Conservation (phyloP, 805 yeast species). For the Candida berthetii region DNA sequence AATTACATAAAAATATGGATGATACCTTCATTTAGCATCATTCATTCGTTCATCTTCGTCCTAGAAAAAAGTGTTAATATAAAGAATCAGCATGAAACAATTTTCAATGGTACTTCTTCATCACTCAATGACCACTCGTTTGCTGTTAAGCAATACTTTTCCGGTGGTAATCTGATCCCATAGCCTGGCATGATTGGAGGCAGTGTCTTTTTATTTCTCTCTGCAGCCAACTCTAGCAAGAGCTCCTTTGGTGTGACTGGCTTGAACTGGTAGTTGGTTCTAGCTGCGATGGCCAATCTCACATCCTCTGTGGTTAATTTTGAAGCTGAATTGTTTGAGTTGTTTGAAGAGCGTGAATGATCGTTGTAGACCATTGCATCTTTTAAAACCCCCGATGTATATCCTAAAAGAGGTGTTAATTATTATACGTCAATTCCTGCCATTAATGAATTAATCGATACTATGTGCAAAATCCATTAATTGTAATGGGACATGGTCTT, state of each 20-base stretch:
- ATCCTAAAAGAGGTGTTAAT: slow-evolving; percentile 31
- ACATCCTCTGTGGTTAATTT: slow-evolving; percentile 83
- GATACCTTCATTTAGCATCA: slow-evolving; percentile 7
- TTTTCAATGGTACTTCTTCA: slow-evolving; percentile 32
- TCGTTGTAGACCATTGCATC: slow-evolving; percentile 90
- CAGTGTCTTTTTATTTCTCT: slow-evolving; percentile 80
- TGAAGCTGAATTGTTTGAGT: slow-evolving; percentile 33
- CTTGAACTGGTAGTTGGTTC: slow-evolving; percentile 94
- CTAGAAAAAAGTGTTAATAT: slow-evolving; percentile 4
- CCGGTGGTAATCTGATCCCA: slow-evolving; percentile 96
- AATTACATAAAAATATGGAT: not conserved
- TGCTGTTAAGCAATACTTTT: slow-evolving; percentile 89
- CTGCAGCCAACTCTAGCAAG: slow-evolving; percentile 84
- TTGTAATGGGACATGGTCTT: slow-evolving; percentile 93
- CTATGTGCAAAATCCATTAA: slow-evolving; percentile 94
- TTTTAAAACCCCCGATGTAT: slow-evolving; percentile 78
- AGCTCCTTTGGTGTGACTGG: slow-evolving; percentile 94
- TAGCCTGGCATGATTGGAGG: slow-evolving; percentile 89
- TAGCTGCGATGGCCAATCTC: slow-evolving; percentile 85
- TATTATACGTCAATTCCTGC: no score
- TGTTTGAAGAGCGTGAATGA: slow-evolving; percentile 50
- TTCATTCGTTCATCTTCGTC: slow-evolving; percentile 17
- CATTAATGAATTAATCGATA: no score
- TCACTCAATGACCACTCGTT: slow-evolving; percentile 66
- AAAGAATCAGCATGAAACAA: slow-evolving; percentile 3